Evolutionary conservation across 352 stramenopile genomes (phyloP), one percentile per base, ranked within the genome.

Genomic region (Globisporangium cylindrosporum): DNA sequence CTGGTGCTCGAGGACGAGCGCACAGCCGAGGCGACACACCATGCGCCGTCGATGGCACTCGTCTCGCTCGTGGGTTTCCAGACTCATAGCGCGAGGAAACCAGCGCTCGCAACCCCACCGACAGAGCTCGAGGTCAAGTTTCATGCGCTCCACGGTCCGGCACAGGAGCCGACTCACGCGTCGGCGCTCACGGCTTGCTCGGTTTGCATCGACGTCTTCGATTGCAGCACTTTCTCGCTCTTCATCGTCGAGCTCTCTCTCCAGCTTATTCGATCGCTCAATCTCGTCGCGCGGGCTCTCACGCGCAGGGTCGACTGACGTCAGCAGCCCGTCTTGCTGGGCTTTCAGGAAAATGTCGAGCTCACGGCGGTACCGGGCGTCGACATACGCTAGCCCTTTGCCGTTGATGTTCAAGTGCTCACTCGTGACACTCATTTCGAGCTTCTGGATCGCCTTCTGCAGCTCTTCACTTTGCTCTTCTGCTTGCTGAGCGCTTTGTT

Each of bases 1-100:
- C 18, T 72, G 67, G 20, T 80, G 73, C 60, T 91, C 81, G 29
- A 75, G 71, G 6, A 90, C 68, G 18, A 77, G 64, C 14, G 73
- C 75, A 46, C 86, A 94, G 25, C 86, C 84, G 14, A 94, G 72
- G 4, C 84, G 84, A 53, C 86, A 94, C 9, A 91, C 56, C 78
- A 91, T 82, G 14, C 88, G 75, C 1, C 86, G 79, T 2, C 82
- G 79, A 2, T 67, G 58, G 61, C 86, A 92, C 71, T 93, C 86
- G 34, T 77, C 66, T 24, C 62, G 69, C 48, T 92, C 86, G 51
- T 93, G 86, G 32, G 69, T 70, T 56, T 75, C 63, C 4, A 91
- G 63, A 53, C 77, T 84, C 34, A 71, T 66, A 4, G 71, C 67
- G 4, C 77, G 77, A 25, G 74, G 64, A 48, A 91, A 78, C 83